Percentiles rank a stretch among this genome's conserved stretches.
Conservation (phyloP, 2,329 filamentous ascomycete species). For the Apiospora aurea region DNA sequence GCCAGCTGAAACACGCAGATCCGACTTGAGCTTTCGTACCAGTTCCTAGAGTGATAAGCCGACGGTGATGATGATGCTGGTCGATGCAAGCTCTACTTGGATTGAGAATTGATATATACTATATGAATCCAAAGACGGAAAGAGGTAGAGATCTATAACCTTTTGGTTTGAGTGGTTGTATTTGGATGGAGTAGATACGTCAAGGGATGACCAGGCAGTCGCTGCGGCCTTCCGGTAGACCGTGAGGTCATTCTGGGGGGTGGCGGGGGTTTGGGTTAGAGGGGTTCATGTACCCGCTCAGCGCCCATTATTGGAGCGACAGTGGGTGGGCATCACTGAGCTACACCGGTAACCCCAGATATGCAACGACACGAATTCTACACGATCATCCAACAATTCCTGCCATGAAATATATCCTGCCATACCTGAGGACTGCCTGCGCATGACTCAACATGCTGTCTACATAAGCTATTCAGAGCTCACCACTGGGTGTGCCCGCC, state of each 20-base stretch:
- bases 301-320: background rate
- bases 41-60: background rate
- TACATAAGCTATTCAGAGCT: background rate
- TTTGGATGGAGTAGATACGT: background rate
- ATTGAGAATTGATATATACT: background rate
- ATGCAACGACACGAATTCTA: background rate
- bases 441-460: background rate
- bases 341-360: background rate
- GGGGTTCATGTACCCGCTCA: background rate
- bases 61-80: background rate
- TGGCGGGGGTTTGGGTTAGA: conserved; percentile 3
- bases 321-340: background rate
- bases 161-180: background rate
- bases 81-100: background rate
- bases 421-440: background rate
- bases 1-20: background rate
- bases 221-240: background rate
- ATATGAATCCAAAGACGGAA: background rate
- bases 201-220: background rate
- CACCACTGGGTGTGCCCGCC: conserved; percentile 33
- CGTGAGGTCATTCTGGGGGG: background rate
- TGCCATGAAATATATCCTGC: background rate
- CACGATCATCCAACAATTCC: background rate
- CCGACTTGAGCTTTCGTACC: background rate
- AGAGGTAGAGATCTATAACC: background rate